Base-by-base conservation (phyloP, 148 eudicot species). In the Fagopyrum esculentum region DNA sequence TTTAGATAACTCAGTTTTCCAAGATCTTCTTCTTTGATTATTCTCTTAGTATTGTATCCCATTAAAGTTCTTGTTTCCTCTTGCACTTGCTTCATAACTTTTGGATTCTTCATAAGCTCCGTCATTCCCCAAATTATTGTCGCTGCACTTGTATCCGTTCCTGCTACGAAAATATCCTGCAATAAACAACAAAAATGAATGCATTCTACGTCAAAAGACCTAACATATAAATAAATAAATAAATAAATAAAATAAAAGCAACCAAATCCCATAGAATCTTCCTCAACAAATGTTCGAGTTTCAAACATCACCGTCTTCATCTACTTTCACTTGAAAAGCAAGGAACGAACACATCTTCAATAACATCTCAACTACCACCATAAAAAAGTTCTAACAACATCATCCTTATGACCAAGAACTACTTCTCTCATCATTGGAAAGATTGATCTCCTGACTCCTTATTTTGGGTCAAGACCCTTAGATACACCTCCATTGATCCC, bases 61-160 rank as follows among this genome's bases (percentile, higher is more conserved):
- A 30, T 29, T 44, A 12, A 63, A 63, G 11, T 45, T 66, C 29
- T 71, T 51, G 11, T 57, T 29, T 72, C 84, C 9, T 80, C n/a
- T 77, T 85, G 85, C 12, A 52, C 82, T 80, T 69, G 78, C n/a
- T 19, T 73, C 81, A 85, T 78, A 1, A 50, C 75, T 0, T 22
- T 10, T 0, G 88, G 85, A 66, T 78, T 77, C 47, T 43, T 80
- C 40, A 78, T 61, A 19, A 85, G 57, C 78, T 76, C 80, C 0
- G 83, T 82, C 87, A 85, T 85, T 19, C 73, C 79, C 85, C 85
- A 82, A 0, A 82, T 69, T 45, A 82, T 50, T 47, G 69, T 66
- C 0, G 76, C 47, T 2, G 82, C 73, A 43, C 74, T 80, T 1
- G 88, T 78, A 26, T 85, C 84, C 3, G 86, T 79, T 57, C 86